Evolutionary conservation across 1,284 basidiomycete species (phyloP).

Genomic region (Quambalaria eucalypti): DNA sequence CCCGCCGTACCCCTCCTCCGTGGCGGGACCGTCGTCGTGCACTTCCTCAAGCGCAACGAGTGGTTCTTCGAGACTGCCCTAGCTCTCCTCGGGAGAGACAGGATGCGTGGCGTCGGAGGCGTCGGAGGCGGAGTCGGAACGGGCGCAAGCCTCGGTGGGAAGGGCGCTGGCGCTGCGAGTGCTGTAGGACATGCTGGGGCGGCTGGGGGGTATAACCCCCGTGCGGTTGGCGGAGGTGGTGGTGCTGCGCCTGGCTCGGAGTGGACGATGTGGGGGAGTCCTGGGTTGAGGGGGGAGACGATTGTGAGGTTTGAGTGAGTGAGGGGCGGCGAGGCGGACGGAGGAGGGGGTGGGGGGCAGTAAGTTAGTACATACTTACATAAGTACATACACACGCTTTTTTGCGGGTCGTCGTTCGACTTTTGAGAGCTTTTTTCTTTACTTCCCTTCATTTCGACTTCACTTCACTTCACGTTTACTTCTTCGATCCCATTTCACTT

Average conservation of each 20-base stretch:
- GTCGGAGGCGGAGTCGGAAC: constrained; percentile 33
- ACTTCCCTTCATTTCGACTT: not conserved
- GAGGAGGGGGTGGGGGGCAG: not conserved
- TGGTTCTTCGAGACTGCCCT: constrained; percentile 92
- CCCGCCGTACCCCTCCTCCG: constrained; percentile 8
- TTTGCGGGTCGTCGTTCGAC: not conserved
- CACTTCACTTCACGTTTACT: too few species aligned
- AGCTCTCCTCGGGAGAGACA: constrained; percentile 69
- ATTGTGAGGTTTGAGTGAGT: not conserved
- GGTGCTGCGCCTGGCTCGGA: not conserved
- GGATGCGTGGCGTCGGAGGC: constrained; percentile 49
- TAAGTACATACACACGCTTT: not conserved
- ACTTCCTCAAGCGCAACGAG: constrained; percentile 90
- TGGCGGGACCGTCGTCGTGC: constrained; percentile 88
- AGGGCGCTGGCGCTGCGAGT: too few species aligned
- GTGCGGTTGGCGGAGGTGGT: not conserved
- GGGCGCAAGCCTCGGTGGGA: constrained; percentile 37
- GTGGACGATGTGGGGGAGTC: not conserved
- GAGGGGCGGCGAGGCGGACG: not conserved
- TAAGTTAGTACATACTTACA: not conserved
- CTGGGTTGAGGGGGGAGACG: not conserved
- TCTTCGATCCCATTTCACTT: too few species aligned
- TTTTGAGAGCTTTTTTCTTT: not conserved
- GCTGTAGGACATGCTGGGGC: too few species aligned
- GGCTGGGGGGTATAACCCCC: too few species aligned